These are phyloP conservation scores for Tolypocladium cylindrosporum DNA, from an alignment of 2,329 filamentous ascomycete species.

Conservation along the genomic window DNA sequence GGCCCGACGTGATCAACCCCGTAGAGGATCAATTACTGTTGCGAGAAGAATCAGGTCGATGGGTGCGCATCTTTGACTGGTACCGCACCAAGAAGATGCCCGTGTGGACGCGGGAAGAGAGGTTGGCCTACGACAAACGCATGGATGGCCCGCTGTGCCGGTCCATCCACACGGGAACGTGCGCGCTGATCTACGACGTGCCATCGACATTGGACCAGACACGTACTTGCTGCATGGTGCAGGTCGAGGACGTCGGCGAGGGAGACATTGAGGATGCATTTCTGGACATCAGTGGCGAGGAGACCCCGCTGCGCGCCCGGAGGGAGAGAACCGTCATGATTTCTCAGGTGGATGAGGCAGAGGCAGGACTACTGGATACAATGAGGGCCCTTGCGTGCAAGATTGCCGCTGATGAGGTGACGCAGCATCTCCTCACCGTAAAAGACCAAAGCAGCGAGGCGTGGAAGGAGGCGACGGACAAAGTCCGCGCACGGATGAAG, in stretches of 20 bases:
- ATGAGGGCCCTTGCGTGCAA: constrained; percentile 1
- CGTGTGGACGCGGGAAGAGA: constrained; percentile 8
- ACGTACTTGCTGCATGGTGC: constrained; percentile 5
- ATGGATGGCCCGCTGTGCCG: constrained; percentile 7
- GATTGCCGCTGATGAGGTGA: constrained; percentile 2
- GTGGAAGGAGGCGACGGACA: constrained; percentile 3
- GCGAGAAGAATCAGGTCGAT: constrained; percentile 3
- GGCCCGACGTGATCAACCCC: constrained; percentile 6
- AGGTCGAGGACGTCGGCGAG: neutral
- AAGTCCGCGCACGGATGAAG: constrained; percentile 5
- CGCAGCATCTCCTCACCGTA: neutral
- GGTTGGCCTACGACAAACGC: constrained; percentile 4
- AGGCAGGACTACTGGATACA: constrained; percentile 4
- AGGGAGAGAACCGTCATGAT: constrained; percentile 5
- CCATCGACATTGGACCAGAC: neutral
- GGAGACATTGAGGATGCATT: neutral
- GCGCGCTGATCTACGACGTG: constrained; percentile 7
- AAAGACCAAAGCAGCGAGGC: neutral
- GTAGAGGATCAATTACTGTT: constrained; percentile 8
- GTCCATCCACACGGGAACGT: constrained; percentile 5
- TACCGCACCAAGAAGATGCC: constrained; percentile 9
- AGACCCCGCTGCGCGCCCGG: neutral
- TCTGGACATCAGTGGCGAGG: neutral
- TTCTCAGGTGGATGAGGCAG: constrained; percentile 2
- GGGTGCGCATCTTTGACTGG: constrained; percentile 11